Evolutionary conservation across 805 yeast genomes (phyloP), one percentile per base, ranked within the genome.

Genomic region (Spathaspora hagerdaliae): DNA sequence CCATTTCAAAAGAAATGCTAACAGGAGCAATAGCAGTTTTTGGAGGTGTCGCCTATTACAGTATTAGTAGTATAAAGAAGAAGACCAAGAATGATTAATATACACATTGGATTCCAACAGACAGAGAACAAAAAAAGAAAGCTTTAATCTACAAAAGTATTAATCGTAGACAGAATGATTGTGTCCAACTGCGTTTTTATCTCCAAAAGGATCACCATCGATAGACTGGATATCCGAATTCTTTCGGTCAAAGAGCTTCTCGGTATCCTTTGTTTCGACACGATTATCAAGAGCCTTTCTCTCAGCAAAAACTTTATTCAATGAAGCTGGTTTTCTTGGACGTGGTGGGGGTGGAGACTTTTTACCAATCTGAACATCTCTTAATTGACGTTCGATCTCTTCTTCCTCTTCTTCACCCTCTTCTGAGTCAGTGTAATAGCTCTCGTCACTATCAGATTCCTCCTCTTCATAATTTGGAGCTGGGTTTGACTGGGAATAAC

Each of bases 1-100:
- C 53, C 2, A 54, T 83, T 42, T 56, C 64, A 29, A 6, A 50
- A 24, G 51, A 70, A 38, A 75, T 74, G 42, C 55, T 63, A 11
- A 38, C 69, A 5, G 90, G 90, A 1, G 73, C 79, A 2, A 49
- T 53, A 0, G 43, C 76, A 36, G 87, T 84, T 12, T 74, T 83
- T 44, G 42, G 54, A 0, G 89, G 90, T 1, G 81, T 87, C 0
- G 51, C 44, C 5, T 42, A 42, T n/a, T 42, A 42, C 33, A 36
- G 42, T 24, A 6, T 27, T 5, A 36, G 43, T 42, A 19, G 37
- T 9, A 43, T n/a, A 26, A 32, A 29, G 12, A 41, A 41, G 38
- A 33, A 41, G 73, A 5, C 42, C 38, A 34, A 19, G 19, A 35
- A 14, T 4, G 12, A 36, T 15, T 8, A 19, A 13, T 33, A 33